Base-by-base conservation (phyloP, 2,329 filamentous ascomycete species). In the Epichloe typhina region DNA sequence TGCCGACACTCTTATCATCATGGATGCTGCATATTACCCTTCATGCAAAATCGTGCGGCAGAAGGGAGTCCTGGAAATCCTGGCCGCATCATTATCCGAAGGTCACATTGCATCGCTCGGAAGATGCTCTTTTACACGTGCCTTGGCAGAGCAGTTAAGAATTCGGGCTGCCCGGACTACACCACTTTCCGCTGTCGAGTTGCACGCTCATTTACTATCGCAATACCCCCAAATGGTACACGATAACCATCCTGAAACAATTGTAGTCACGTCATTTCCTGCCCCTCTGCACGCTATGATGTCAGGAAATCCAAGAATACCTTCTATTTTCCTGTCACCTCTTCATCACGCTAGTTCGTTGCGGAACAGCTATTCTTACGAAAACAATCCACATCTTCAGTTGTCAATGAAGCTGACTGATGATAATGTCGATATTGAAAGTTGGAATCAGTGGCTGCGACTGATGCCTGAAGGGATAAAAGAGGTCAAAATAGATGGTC, bases 21-120 rank as follows among this genome's bases (percentile, higher is more conserved):
- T 81, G 74, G 77, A 81, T 61, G 72, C 76, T 5, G 73, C 74
- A 0, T 80, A 78, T 58, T 80, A 75, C 49, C 75, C 76, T 1
- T 75, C 74, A 8, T 72, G 73, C 2, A 73, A 70, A 54, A 72
- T 76, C 59, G 65, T 71, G 33, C 72, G 75, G 5, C 72, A 74
- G 49, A 70, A 69, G 46, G 77, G 77, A 2, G 72, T 79, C 8
- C 61, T 81, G 47, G 77, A 81, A 58, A 61, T 81, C 13, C 69
- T 81, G 44, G 76, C 77, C 5, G 76, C 77, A 0, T 74, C 75
- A 3, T 69, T 73, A 2, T 75, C 75, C 6, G 74, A 78, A 51
- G 73, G 77, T 23, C 73, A 77, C 52, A 67, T 69, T 42, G 61
- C 66, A 19, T 61, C 68, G 19, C 65, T 79, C 3, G 73, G 72